phyloP scores from a whole-genome alignment of 768 basidiomycete genomes.

The Leucosporidium yakuticum region DNA sequence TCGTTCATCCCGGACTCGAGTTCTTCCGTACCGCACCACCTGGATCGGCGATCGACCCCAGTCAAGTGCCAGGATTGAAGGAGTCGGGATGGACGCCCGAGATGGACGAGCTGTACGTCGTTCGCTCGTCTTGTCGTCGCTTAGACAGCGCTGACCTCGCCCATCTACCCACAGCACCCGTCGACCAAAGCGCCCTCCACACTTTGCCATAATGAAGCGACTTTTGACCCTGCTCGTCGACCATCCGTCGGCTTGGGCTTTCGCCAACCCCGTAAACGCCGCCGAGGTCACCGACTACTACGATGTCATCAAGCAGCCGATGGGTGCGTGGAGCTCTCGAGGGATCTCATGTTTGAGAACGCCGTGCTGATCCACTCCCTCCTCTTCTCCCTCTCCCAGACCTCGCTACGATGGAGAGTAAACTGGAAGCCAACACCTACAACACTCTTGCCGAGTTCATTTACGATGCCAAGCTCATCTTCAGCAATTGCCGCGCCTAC shows the following conservation, averaged over 20 bases:
- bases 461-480: slow-evolving; percentile 74
- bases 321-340: slow-evolving; percentile 47
- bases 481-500: slow-evolving; percentile 83
- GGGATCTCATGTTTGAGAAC: not conserved
- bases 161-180: slow-evolving; percentile 38
- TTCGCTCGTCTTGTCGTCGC: not conserved
- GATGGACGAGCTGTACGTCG: slow-evolving; percentile 60
- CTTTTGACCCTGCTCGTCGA: slow-evolving; percentile 70
- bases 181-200: slow-evolving; percentile 51
- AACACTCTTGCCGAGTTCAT: slow-evolving; percentile 62
- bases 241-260: slow-evolving; percentile 81
- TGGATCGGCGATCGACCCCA: slow-evolving; percentile 53
- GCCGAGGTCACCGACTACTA: slow-evolving; percentile 75
- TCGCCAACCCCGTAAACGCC: slow-evolving; percentile 69
- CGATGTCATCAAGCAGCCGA: slow-evolving; percentile 77
- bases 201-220: slow-evolving; percentile 63
- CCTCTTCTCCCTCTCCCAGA: slow-evolving; percentile 46
- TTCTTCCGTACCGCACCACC: slow-evolving; percentile 30
- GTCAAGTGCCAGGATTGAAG: slow-evolving; percentile 83
- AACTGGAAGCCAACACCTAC: slow-evolving; percentile 79
- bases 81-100: slow-evolving; percentile 77
- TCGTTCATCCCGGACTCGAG: slow-evolving; percentile 71
- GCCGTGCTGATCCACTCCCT: not conserved
- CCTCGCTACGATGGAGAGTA: slow-evolving; percentile 81
- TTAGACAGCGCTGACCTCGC: not conserved